Percentiles rank a stretch among this genome's conserved stretches.
phyloP scores from a whole-genome alignment of 805 yeast genomes.

The Ogataea trehaloabstinens region DNA sequence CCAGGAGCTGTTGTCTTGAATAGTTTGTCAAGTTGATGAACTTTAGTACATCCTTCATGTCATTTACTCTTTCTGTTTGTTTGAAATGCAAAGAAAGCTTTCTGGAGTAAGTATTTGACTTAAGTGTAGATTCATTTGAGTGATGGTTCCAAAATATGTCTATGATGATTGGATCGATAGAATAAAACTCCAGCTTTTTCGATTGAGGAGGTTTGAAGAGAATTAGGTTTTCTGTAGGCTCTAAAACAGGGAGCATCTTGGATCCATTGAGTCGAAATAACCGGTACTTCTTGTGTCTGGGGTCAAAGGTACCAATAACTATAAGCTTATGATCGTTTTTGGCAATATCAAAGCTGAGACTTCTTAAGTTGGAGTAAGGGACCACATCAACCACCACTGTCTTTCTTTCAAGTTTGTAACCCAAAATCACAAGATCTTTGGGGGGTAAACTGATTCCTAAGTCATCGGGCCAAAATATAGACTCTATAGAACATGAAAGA shows the following conservation, averaged over 20 bases:
- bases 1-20: slow-evolving; percentile 21
- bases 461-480: slow-evolving; percentile 34
- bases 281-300: slow-evolving; percentile 14
- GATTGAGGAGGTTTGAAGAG: slow-evolving; percentile 73
- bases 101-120: slow-evolving; percentile 23
- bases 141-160: slow-evolving; percentile 42
- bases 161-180: slow-evolving; percentile 69
- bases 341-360: slow-evolving; percentile 13
- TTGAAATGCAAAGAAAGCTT: slow-evolving; percentile 28
- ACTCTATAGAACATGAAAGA: slow-evolving; percentile 1
- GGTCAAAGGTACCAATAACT: slow-evolving; percentile 28
- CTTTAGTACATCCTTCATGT: slow-evolving; percentile 26
- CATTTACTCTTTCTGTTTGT: slow-evolving; percentile 12
- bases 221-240: slow-evolving; percentile 33
- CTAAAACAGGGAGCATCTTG: slow-evolving; percentile 15
- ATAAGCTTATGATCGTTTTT: slow-evolving; percentile 22
- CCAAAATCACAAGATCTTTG: slow-evolving; percentile 23
- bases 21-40: slow-evolving; percentile 32
- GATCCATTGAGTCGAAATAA: slow-evolving; percentile 15
- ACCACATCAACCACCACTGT: slow-evolving; percentile 27
- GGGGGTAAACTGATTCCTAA: slow-evolving; percentile 7
- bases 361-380: slow-evolving; percentile 12
- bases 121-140: slow-evolving; percentile 9
- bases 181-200: slow-evolving; percentile 69
- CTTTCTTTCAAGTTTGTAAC: slow-evolving; percentile 25